Base-by-base conservation (phyloP, 805 yeast genomes). In the Starmerella floricola region DNA sequence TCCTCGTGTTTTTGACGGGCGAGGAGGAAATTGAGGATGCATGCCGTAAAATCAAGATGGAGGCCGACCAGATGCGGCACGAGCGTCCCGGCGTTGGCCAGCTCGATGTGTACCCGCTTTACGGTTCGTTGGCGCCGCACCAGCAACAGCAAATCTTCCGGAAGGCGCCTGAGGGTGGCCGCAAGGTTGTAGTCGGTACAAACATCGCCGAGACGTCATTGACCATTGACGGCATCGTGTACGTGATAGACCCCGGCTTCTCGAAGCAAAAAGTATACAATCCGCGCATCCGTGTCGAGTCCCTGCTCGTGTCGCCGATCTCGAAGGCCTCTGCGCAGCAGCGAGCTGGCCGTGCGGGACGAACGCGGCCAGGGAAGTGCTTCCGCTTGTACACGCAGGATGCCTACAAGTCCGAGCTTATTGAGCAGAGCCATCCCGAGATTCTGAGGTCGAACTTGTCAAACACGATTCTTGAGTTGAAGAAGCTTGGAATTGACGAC, bases 341-440 rank as follows among this genome's bases (percentile, higher is more conserved):
- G 64, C 76, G 98, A 64, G 97, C 97, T 28, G 98, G 98, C 73
- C 83, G 98, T 73, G 98, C 98, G 42, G 98, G 98, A 67, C 88
- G 98, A 75, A 88, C 96, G 6, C 76, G 95, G 57, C 95, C 97
- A 13, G 98, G 98, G 59, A 88, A 91, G 62, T 88, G 96, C 64
- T 88, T 88, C 73, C 73, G 98, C 58, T 69, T 88, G 41, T 88
- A 88, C 65, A 91, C 98, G 1, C 96, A 91, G 60, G 96, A 86
- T 55, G 96, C 97, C 1, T 88, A 85, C 69, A 77, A 85, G 58
- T 81, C 83, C 59, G 97, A 91, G 61, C 70, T 88, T 55, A 82
- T 85, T 49, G 95, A 88, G 57, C 97, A 93, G 61, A 81, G 93
- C 55, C 84, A 88, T 57, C 98, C 98, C 1, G 98, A 88, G 64